Conservation (phyloP, 495 filamentous ascomycete species). For the Xylaria flabelliformis region DNA sequence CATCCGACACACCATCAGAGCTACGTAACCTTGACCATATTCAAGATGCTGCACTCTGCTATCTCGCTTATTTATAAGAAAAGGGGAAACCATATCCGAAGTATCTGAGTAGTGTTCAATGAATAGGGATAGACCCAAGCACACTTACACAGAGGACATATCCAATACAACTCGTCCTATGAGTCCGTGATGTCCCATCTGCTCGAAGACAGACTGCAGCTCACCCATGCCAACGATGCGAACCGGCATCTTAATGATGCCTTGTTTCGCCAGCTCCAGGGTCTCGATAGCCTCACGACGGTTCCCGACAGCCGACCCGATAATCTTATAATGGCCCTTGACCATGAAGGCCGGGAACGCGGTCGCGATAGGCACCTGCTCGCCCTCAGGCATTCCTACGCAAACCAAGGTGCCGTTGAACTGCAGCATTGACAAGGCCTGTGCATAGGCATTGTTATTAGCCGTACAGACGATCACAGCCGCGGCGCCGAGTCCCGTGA, state of each 20-base stretch:
- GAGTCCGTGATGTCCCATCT: conserved; percentile 63
- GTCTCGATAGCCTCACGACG: conserved; percentile 70
- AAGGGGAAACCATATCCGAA: neutral
- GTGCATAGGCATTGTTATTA: conserved; percentile 69
- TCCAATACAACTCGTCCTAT: conserved; percentile 67
- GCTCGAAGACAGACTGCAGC: conserved; percentile 65
- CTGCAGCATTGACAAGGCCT: conserved; percentile 62
- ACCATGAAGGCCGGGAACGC: conserved; percentile 61
- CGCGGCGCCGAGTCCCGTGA: conserved; percentile 69
- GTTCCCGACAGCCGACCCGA: conserved; percentile 69
- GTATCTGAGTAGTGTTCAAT: neutral
- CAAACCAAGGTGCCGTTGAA: conserved; percentile 70
- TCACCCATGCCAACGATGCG: conserved; percentile 66
- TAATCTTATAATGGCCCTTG: conserved; percentile 60
- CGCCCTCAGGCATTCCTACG: conserved; percentile 71
- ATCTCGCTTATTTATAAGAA: neutral
- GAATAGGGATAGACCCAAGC: neutral
- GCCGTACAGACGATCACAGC: conserved; percentile 70
- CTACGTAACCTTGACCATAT: neutral
- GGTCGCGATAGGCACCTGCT: conserved; percentile 61
- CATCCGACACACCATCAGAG: neutral
- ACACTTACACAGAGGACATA: conserved; percentile 35
- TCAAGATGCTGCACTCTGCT: neutral
- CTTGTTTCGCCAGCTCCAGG: conserved; percentile 67
- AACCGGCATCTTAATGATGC: conserved; percentile 66